A percentile compares a stretch with the other conserved stretches of the same genome.
Evolutionary conservation across 177 flowering plant genomes (phyloP).

Genomic region (Vitis hybrid): DNA sequence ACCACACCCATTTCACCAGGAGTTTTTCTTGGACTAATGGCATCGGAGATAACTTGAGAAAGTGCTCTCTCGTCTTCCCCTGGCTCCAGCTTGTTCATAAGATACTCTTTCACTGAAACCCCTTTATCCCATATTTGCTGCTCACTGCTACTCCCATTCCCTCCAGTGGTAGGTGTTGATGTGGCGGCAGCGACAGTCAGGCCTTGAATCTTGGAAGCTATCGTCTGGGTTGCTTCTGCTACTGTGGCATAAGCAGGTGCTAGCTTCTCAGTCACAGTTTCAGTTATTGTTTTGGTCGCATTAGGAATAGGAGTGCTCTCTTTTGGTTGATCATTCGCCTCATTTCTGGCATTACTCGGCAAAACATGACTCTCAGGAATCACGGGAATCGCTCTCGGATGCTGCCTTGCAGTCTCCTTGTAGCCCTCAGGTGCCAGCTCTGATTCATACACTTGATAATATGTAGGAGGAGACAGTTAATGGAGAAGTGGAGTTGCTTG

Average conservation of each 20-base stretch:
- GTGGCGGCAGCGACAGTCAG: conserved; percentile 16
- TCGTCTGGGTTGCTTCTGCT: conserved; percentile 30
- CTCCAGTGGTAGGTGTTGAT: background rate
- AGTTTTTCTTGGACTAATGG: conserved; percentile 53
- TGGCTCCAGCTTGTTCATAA: conserved; percentile 50
- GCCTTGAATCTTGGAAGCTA: conserved; percentile 34
- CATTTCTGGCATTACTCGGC: conserved; percentile 15
- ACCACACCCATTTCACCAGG: conserved; percentile 42
- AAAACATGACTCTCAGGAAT: conserved; percentile 37
- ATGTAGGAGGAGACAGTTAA: background rate
- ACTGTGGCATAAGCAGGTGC: conserved; percentile 34
- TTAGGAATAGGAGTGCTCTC: conserved; percentile 9
- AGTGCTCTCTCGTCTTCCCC: conserved; percentile 65
- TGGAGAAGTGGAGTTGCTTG: background rate
- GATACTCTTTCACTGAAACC: conserved; percentile 56
- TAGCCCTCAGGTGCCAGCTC: conserved; percentile 51
- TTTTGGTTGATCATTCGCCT: background rate
- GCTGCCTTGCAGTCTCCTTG: conserved; percentile 45
- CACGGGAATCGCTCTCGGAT: conserved; percentile 35
- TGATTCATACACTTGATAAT: conserved; percentile 76
- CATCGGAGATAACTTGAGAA: conserved; percentile 54
- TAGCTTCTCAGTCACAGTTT: conserved; percentile 32
- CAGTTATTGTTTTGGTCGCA: conserved; percentile 18
- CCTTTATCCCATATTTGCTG: conserved; percentile 41
- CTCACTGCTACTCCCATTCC: no score